Evolutionary conservation across 2,329 filamentous ascomycete genomes (phyloP).

Genomic region (Gnomoniopsis smithogilvyi): DNA sequence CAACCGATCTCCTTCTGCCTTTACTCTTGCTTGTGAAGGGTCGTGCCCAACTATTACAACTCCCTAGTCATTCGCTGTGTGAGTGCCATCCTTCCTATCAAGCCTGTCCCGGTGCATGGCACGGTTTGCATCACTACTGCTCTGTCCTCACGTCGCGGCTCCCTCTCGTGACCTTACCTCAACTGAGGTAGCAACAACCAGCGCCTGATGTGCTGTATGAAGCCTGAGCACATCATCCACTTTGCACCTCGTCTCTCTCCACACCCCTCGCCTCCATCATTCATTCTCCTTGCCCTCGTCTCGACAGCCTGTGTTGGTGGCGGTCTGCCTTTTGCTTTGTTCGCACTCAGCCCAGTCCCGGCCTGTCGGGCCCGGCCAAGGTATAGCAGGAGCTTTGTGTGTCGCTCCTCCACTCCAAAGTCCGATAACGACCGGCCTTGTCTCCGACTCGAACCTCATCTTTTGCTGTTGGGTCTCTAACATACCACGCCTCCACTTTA

Average conservation of each 20-base stretch:
- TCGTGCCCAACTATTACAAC: neutral
- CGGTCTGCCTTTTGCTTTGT: neutral
- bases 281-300: neutral
- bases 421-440: neutral
- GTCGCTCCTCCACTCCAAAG: constrained; percentile 11
- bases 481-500: neutral
- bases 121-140: neutral
- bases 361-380: constrained; percentile 9
- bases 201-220: constrained; percentile 13
- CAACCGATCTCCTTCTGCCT: neutral
- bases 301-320: neutral
- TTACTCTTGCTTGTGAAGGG: neutral
- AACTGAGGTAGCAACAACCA: constrained; percentile 1
- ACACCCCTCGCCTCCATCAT: neutral
- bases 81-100: neutral
- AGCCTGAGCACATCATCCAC: neutral
- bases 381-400: constrained; percentile 16
- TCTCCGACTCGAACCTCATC: constrained; percentile 10
- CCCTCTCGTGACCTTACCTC: constrained; percentile 5
- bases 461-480: constrained; percentile 9
- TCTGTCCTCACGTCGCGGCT: constrained; percentile 5
- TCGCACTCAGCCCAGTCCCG: neutral
- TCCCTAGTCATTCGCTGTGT: neutral
- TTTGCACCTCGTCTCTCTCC: neutral
- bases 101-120: neutral